phyloP scores from a whole-genome alignment of 768 basidiomycete genomes.

The Lactarius tabidus region DNA sequence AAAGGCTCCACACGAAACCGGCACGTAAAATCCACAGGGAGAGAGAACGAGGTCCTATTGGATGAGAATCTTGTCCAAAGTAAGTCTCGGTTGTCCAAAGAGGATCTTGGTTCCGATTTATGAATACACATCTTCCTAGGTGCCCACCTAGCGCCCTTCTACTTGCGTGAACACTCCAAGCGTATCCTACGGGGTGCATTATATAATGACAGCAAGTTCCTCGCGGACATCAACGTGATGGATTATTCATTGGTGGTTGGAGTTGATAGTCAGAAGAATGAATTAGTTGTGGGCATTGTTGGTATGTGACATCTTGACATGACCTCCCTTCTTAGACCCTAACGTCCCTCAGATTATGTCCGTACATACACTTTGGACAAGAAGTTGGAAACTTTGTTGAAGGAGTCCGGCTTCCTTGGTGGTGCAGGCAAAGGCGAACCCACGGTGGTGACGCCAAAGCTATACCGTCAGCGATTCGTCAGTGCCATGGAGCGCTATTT shows the following conservation, averaged over 20 bases:
- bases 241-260: conserved; percentile 97
- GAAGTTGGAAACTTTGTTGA: conserved; percentile 97
- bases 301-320: conserved; percentile 50
- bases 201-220: conserved; percentile 92
- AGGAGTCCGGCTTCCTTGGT: conserved; percentile 88
- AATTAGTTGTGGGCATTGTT: conserved; percentile 95
- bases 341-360: conserved; percentile 70
- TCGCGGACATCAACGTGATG: conserved; percentile 93
- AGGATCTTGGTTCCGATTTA: conserved; percentile 1
- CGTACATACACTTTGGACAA: conserved; percentile 99
- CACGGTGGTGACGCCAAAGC: conserved; percentile 93
- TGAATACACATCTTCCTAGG: conserved; percentile 40
- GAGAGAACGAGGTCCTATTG: conserved; percentile 88
- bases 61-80: conserved; percentile 96
- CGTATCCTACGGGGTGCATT: conserved; percentile 86
- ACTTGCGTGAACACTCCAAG: conserved; percentile 95
- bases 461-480: conserved; percentile 85
- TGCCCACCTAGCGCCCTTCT: conserved; percentile 84
- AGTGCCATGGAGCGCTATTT: conserved; percentile 90
- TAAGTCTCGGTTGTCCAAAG: conserved; percentile 31
- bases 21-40: conserved; percentile 84
- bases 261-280: conserved; percentile 82
- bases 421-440: conserved; percentile 83
- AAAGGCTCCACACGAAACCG: conserved; percentile 96
- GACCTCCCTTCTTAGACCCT: not conserved